Percentiles rank a stretch among this genome's conserved stretches.
These are phyloP conservation scores for Ensete glaucum DNA, from an alignment of 176 grass and related monocot genomes.

Conservation along the genomic window DNA sequence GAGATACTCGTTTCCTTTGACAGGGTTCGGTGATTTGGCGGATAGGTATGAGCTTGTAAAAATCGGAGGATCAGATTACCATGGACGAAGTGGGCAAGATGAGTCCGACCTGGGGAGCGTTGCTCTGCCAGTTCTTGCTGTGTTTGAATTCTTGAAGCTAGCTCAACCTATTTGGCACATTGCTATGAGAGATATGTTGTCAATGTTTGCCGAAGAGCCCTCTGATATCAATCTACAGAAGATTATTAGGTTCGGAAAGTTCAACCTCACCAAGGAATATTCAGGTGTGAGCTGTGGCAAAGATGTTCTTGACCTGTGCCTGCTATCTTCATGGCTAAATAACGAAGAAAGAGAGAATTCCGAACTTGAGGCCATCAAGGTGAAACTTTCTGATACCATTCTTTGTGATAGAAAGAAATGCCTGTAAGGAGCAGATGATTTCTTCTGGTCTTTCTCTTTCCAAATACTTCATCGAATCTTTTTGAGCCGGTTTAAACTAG, in stretches of 20 bases:
- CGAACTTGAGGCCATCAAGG: constrained; percentile 36
- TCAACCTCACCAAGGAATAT: constrained; percentile 15
- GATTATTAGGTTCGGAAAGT: constrained; percentile 4
- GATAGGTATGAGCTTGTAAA: constrained; percentile 57
- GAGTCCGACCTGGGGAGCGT: constrained; percentile 58
- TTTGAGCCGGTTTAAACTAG: constrained; percentile 33
- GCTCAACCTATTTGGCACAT: constrained; percentile 53
- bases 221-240: constrained; percentile 7
- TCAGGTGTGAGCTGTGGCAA: constrained; percentile 3
- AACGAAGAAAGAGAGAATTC: constrained; percentile 15
- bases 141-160: constrained; percentile 50
- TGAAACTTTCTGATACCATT: constrained; percentile 4
- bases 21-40: constrained; percentile 52
- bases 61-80: constrained; percentile 72
- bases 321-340: constrained; percentile 9
- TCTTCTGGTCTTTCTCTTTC: not conserved
- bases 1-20: not conserved
- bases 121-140: constrained; percentile 38
- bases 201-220: not conserved
- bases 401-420: constrained; percentile 10
- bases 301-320: not conserved
- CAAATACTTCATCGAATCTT: constrained; percentile 5
- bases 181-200: constrained; percentile 36
- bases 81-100: constrained; percentile 49
- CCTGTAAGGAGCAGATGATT: constrained; percentile 2